Base-by-base conservation (phyloP, 768 basidiomycete genomes). In the Cystofilobasidium bisporidii region DNA sequence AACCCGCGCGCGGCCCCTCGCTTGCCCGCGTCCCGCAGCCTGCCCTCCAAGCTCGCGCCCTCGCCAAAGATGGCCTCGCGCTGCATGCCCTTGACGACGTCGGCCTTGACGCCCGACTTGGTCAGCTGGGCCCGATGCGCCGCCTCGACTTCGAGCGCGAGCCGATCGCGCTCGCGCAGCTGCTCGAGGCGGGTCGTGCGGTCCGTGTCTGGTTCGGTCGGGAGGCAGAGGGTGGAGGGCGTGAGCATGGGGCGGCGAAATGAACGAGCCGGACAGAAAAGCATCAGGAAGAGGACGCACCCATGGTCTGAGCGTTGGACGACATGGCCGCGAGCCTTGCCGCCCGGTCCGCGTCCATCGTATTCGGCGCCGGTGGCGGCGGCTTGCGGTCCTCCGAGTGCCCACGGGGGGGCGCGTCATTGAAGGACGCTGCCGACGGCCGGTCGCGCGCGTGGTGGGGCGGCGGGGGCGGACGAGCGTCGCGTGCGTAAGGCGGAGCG, bases 271-370 rank as follows among this genome's bases (percentile, higher is more conserved):
- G n/a, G 4, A 22, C 15, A 40, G 28, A n/a, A 18, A 18, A 18
- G n/a, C 12, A 56, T 40, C n/a, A 53, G 32, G n/a, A 6, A 36
- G 33, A 24, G 18, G 41, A 65, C 64, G 56, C 32, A 65, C 60
- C 50, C 79, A 91, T 81, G 11, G 77, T 76, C n/a, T 80, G 76
- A 0, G 94, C 94, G 67, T 86, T 84, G 1, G 82, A 78, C 28
- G 86, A 78, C 94, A 98, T 98, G 6, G 91, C 87, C 0, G 90
- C 93, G 33, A 98, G 80, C n/a, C 89, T 86, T 32, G 88, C 87
- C 3, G 86, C 85, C 40, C 92, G 86, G 33, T 86, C 87, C 28
- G 30, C 53, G 53, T 0, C 82, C 80, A 11, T 77, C 70, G 74
- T 61, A 72, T 3, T 65, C 47, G 47, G n/a, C 41, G 15, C 41